Evolutionary conservation across 768 basidiomycete genomes (phyloP).

Genomic region (Serendipita sp.): DNA sequence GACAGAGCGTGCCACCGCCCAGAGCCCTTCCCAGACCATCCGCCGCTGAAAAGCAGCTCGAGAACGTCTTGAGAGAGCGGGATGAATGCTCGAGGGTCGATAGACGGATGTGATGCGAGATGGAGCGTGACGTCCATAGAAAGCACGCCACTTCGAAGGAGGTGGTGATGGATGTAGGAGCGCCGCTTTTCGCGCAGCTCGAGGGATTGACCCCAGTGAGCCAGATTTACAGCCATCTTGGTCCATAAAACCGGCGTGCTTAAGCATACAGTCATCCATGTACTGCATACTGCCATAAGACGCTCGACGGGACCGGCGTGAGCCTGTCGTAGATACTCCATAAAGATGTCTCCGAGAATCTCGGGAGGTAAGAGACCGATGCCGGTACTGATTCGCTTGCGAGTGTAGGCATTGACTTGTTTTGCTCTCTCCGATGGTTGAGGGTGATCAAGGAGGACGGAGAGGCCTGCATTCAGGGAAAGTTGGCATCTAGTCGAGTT

Average conservation of each 20-base stretch:
- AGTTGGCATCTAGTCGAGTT: too few relatives aligned
- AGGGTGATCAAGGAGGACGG: too few relatives aligned
- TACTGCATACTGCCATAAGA: not conserved
- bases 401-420: too few relatives aligned
- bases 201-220: not conserved
- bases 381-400: too few relatives aligned
- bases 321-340: not conserved
- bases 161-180: not conserved
- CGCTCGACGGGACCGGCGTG: not conserved
- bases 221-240: not conserved
- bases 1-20: not conserved
- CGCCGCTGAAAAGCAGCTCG: not conserved
- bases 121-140: not conserved
- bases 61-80: not conserved
- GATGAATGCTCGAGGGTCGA: not conserved
- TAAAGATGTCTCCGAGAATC: not conserved
- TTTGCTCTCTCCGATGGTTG: too few relatives aligned
- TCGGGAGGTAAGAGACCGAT: not conserved
- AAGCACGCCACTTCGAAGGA: not conserved
- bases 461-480: too few relatives aligned
- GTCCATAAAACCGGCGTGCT: not conserved
- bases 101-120: not conserved
- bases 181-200: not conserved
- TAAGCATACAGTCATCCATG: not conserved
- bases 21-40: not conserved